phyloP scores from a whole-genome alignment of 2,329 filamentous ascomycete species.

The Aspergillus japonicus region DNA sequence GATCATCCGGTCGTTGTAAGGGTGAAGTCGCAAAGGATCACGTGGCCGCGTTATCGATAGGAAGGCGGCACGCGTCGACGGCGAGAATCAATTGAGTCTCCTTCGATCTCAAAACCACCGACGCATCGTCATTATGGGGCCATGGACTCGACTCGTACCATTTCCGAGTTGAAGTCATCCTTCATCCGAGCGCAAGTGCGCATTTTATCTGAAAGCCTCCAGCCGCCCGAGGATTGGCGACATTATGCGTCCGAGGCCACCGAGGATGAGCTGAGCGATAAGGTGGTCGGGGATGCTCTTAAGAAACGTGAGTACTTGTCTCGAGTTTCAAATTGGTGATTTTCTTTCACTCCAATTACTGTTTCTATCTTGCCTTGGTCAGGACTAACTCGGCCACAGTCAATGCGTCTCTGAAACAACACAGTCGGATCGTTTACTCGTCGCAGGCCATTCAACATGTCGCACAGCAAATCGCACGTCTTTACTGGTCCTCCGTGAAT shows the following conservation, averaged over 20 bases:
- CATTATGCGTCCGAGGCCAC: conserved; percentile 42
- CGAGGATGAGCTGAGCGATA: conserved; percentile 48
- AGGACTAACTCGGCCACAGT: conserved; percentile 34
- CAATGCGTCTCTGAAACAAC: conserved; percentile 52
- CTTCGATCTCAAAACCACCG: not conserved
- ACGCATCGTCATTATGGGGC: conserved; percentile 18
- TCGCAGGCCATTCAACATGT: conserved; percentile 56
- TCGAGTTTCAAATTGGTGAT: not conserved
- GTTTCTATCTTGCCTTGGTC: not conserved
- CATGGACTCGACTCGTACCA: conserved; percentile 45
- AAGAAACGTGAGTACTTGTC: conserved; percentile 46
- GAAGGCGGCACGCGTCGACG: conserved; percentile 1
- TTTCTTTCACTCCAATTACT: not conserved
- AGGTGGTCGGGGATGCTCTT: conserved; percentile 51
- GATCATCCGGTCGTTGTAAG: not conserved
- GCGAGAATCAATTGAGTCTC: not conserved
- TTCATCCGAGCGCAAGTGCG: conserved; percentile 55
- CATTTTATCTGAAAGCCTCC: conserved; percentile 50
- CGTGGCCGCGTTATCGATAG: conserved; percentile 20
- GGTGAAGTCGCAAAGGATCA: conserved; percentile 4
- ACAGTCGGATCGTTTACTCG: conserved; percentile 55
- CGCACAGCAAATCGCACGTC: conserved; percentile 54
- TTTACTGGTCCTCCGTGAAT: conserved; percentile 54
- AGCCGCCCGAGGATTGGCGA: conserved; percentile 49
- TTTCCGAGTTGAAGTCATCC: conserved; percentile 51